Base-by-base conservation (phyloP, 768 basidiomycete genomes). In the Mycena epipterygia region DNA sequence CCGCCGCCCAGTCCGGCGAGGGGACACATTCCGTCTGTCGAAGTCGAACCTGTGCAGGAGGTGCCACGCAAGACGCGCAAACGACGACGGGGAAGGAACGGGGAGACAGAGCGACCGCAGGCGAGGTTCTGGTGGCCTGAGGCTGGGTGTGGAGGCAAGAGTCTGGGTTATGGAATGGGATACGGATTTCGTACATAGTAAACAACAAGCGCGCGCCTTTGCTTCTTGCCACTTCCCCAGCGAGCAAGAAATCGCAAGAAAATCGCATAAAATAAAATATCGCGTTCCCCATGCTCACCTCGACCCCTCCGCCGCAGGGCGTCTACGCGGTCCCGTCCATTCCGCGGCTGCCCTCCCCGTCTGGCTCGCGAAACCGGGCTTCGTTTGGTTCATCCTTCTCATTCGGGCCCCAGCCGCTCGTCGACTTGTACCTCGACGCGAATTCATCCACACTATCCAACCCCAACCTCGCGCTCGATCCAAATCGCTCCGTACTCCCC, bases 331-430 rank as follows among this genome's bases (percentile, higher is more conserved):
- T 89, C 41, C 85, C 85, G 51, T 75, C 82, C 65, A 84, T 88
- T 48, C 87, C 89, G 13, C 86, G 83, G 46, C 75, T 90, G 23
- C 84, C 87, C 17, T 90, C 90, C 2, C 85, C 90, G 1, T 84
- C 86, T n/a, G 79, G 83, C 16, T 89, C 89, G 59, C 88, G 91
- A 65, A 86, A 87, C 65, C 87, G 93, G 62, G 86, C 86, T 55
- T 95, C 94, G 7, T 88, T 95, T 44, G 90, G 91, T 74, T 91
- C 92, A 2, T 93, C 93, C 3, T 95, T 95, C 81, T 95, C 95
- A 0, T 93, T 95, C 75, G 93, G 91, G 32, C 94, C 94, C 25
- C 91, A 93, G 75, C 89, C 89, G 14, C 86, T 95, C 30, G 86
- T 94, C 30, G 89, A 92, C 76, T 91, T 93, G 0, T 90, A 91